A percentile compares a stretch with the other conserved stretches of the same genome.
Evolutionary conservation across 805 yeast genomes (phyloP).

Genomic region (Spathaspora boniae): DNA sequence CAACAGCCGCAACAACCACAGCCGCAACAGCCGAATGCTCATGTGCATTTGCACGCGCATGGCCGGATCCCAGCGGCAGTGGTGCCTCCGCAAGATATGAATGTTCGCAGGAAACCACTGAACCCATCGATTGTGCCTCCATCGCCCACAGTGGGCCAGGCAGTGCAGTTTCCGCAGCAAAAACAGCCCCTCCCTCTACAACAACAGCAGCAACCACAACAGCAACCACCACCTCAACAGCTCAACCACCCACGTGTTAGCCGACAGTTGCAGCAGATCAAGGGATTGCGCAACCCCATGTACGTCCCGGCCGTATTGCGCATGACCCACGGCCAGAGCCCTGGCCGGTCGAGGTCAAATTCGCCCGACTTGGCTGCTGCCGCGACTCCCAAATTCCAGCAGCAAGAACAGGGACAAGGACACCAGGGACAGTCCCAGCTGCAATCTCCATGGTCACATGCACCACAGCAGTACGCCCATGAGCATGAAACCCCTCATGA

Average conservation of each 20-base stretch:
- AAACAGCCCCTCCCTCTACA: neutral
- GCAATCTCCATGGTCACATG: slow-evolving; percentile 4
- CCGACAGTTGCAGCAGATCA: slow-evolving; percentile 60
- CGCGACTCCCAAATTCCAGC: neutral
- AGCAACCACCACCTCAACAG: slow-evolving; percentile 8
- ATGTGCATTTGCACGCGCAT: slow-evolving; percentile 4
- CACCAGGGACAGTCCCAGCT: no score
- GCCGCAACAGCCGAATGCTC: slow-evolving; percentile 3
- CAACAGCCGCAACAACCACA: slow-evolving; percentile 1
- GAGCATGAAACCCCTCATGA: slow-evolving; percentile 2
- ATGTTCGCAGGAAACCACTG: slow-evolving; percentile 9
- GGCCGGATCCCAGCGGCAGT: slow-evolving; percentile 21
- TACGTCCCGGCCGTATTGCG: slow-evolving; percentile 85
- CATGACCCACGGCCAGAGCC: slow-evolving; percentile 28
- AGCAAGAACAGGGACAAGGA: neutral
- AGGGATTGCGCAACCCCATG: slow-evolving; percentile 79
- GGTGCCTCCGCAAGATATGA: slow-evolving; percentile 16
- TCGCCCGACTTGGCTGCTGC: slow-evolving; percentile 8
- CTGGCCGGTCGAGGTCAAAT: slow-evolving; percentile 10
- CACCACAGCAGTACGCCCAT: slow-evolving; percentile 3
- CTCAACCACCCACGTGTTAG: slow-evolving; percentile 15
- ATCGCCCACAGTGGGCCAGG: no score
- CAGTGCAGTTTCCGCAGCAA: no score
- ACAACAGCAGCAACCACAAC: slow-evolving; percentile 4
- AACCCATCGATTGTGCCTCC: no score